A percentile compares a stretch with the other conserved stretches of the same genome.
These are phyloP conservation scores for Coemansia sp. DNA, from an alignment of 371 early-diverging fungal species.

Conservation along the genomic window DNA sequence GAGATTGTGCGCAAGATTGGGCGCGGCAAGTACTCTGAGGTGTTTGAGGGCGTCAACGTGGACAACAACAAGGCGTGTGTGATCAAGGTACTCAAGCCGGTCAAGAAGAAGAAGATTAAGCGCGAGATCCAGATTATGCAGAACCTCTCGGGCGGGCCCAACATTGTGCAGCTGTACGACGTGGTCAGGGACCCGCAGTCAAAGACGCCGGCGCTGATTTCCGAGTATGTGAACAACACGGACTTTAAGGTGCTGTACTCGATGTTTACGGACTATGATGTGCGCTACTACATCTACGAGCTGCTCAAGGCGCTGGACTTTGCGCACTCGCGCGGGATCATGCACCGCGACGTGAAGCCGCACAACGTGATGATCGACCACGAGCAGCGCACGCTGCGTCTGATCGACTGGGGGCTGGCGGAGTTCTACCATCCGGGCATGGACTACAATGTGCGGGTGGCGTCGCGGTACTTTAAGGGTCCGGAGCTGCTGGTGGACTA, in stretches of 20 bases:
- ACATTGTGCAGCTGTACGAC: slow-evolving; percentile 92
- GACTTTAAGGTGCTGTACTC: slow-evolving; percentile 78
- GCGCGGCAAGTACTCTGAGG: slow-evolving; percentile 99
- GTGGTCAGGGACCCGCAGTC: slow-evolving; percentile 96
- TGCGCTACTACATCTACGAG: slow-evolving; percentile 96
- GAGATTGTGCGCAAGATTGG: slow-evolving; percentile 97
- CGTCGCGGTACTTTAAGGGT: slow-evolving; percentile 98
- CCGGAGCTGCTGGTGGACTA: slow-evolving; percentile 99
- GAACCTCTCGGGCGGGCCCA: slow-evolving; percentile 91
- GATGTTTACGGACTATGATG: slow-evolving; percentile 86
- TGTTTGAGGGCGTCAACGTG: slow-evolving; percentile 96
- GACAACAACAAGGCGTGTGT: slow-evolving; percentile 69
- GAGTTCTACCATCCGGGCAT: slow-evolving; percentile 99
- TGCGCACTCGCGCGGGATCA: slow-evolving; percentile 98
- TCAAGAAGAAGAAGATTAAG: slow-evolving; percentile 99
- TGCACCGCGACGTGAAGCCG: slow-evolving; percentile 99
- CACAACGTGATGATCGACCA: slow-evolving; percentile 99
- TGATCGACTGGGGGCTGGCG: slow-evolving; percentile 99
- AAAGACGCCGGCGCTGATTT: slow-evolving; percentile 95
- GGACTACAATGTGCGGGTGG: slow-evolving; percentile 98
- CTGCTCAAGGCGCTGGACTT: slow-evolving; percentile 97
- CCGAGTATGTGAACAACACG: slow-evolving; percentile 88
- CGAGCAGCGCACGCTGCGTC: slow-evolving; percentile 83
- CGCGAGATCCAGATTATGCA: slow-evolving; percentile 99
- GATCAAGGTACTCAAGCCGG: slow-evolving; percentile 99